Evolutionary conservation across 192 early-diverging fungal genomes (phyloP).

Genomic region (Mortierella hygrophila): DNA sequence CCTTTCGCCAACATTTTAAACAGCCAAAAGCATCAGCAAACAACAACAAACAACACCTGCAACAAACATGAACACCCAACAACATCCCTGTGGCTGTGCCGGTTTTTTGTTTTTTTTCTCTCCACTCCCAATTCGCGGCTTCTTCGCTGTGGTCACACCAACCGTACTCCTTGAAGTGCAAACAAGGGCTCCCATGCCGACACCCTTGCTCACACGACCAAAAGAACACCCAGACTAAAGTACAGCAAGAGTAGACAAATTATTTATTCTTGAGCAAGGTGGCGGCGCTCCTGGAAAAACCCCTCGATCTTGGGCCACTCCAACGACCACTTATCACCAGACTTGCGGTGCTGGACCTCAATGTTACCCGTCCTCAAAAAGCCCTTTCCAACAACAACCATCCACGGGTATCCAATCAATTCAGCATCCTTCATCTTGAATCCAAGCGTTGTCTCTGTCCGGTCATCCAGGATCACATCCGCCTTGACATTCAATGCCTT

Average conservation of each 20-base stretch:
- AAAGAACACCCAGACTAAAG: not conserved
- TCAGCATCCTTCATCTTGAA: slow-evolving; percentile 87
- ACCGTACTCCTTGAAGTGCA: too few species aligned
- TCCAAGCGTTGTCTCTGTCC: slow-evolving; percentile 73
- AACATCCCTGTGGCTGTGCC: too few species aligned
- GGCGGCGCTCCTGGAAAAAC: slow-evolving; percentile 31
- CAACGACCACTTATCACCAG: slow-evolving; percentile 48
- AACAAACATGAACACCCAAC: not conserved
- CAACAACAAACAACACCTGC: not conserved
- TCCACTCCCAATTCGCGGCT: too few species aligned
- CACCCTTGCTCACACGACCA: not conserved
- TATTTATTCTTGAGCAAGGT: not conserved
- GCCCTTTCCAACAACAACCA: slow-evolving; percentile 81
- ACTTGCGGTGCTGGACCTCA: slow-evolving; percentile 63
- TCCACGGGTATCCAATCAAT: slow-evolving; percentile 85
- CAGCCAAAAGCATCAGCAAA: too few species aligned
- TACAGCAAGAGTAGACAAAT: too few species aligned
- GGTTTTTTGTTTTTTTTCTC: too few species aligned
- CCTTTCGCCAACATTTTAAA: not conserved
- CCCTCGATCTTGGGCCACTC: slow-evolving; percentile 29
- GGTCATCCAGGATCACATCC: slow-evolving; percentile 80
- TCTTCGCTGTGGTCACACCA: too few species aligned
- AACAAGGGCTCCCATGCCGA: too few species aligned
- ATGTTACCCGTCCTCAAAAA: slow-evolving; percentile 60
- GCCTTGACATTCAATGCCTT: slow-evolving; percentile 25